Evolutionary conservation across 257 asterid species (phyloP).

Genomic region (Solanum clarkiae): DNA sequence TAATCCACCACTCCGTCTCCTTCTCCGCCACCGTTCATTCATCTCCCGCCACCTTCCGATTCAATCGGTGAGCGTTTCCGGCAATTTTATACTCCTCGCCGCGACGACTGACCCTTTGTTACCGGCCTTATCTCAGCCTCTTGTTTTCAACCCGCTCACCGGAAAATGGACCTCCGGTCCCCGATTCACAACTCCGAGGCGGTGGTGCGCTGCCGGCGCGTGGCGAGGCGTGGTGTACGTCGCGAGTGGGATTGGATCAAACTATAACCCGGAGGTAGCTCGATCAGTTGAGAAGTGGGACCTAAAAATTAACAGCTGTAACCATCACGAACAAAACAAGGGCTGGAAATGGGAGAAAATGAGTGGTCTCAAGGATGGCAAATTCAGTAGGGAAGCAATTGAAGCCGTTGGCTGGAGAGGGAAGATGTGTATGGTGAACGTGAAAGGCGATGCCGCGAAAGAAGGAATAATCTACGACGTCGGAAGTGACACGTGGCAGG

Average conservation of each 20-base stretch:
- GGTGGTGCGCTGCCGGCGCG: conserved; percentile 81
- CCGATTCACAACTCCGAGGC: conserved; percentile 38
- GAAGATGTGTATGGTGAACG: conserved; percentile 46
- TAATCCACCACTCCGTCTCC: conserved; percentile 22
- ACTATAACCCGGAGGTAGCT: conserved; percentile 43
- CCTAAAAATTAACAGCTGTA: neutral
- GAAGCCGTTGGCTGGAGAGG: conserved; percentile 79
- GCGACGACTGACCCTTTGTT: conserved; percentile 51
- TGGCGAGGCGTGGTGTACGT: conserved; percentile 29
- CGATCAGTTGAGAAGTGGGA: conserved; percentile 72
- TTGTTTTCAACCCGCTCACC: conserved; percentile 38
- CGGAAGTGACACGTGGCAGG: conserved; percentile 34
- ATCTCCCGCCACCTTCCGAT: conserved; percentile 64
- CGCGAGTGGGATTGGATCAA: conserved; percentile 78
- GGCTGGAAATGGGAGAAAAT: conserved; percentile 50
- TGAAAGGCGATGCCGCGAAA: conserved; percentile 43
- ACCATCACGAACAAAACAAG: neutral
- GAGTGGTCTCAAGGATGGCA: conserved; percentile 40
- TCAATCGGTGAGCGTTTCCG: conserved; percentile 48
- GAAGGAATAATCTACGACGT: conserved; percentile 55
- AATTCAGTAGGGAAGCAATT: conserved; percentile 74
- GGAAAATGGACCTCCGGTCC: conserved; percentile 54
- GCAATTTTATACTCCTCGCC: conserved; percentile 49
- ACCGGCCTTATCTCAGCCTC: conserved; percentile 62
- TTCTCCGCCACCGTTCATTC: conserved; percentile 68